phyloP scores from a whole-genome alignment of 1,284 basidiomycete genomes.

The Somion occarium region DNA sequence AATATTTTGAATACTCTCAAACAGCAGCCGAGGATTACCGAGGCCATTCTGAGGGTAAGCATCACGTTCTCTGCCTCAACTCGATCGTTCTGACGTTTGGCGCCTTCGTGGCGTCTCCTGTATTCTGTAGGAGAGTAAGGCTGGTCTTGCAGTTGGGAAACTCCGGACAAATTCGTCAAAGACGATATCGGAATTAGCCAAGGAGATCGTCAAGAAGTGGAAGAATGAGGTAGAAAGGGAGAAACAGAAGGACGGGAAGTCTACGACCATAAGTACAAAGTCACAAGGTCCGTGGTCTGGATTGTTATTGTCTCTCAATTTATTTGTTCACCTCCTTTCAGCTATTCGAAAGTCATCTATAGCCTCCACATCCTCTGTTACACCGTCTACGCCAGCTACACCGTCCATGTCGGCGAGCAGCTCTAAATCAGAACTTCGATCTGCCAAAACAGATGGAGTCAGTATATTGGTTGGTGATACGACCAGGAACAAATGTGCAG shows the following conservation, averaged over 20 bases:
- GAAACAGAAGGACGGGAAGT: constrained; percentile 39
- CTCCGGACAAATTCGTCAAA: constrained; percentile 72
- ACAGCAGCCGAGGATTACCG: constrained; percentile 77
- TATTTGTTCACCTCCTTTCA: constrained; percentile 7
- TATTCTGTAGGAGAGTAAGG: constrained; percentile 74
- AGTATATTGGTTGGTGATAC: constrained; percentile 57
- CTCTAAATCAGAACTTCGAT: constrained; percentile 43
- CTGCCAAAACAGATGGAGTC: constrained; percentile 66
- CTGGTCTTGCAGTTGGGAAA: constrained; percentile 91
- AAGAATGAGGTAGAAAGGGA: constrained; percentile 82
- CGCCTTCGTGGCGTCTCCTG: constrained; percentile 3
- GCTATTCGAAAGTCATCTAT: constrained; percentile 24
- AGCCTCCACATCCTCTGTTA: constrained; percentile 20
- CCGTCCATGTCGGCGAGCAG: constrained; percentile 22
- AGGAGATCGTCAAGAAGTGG: constrained; percentile 93
- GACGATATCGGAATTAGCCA: constrained; percentile 78
- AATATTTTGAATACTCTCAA: constrained; percentile 72
- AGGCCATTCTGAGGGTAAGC: constrained; percentile 82
- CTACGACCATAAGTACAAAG: constrained; percentile 21
- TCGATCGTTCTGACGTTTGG: constrained; percentile 3
- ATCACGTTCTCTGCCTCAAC: constrained; percentile 11
- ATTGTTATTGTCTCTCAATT: neutral
- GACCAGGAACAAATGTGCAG: constrained; percentile 85
- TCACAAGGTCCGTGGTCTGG: constrained; percentile 30
- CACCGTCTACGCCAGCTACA: constrained; percentile 38